Evolutionary conservation across 495 filamentous ascomycete genomes (phyloP), one percentile per base, ranked within the genome.

Genomic region (Schizothecium vesticola): DNA sequence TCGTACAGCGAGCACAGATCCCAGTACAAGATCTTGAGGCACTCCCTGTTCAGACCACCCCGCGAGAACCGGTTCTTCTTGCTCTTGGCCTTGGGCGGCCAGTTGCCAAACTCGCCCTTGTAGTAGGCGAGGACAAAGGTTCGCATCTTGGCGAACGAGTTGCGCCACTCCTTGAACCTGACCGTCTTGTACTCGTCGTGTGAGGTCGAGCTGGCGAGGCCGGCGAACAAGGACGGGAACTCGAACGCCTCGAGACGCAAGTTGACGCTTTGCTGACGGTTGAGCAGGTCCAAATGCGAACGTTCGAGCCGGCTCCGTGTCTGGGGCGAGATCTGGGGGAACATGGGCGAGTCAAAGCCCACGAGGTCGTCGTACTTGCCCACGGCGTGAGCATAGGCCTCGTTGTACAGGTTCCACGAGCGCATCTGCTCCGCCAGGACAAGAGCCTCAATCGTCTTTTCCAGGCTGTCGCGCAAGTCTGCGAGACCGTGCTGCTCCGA

Each of bases 21-120:
- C 43, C 87, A 84, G 78, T 97, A 98, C 13, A 99, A 77, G 67
- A 92, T 89, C 72, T 86, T 87, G 29, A 98, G 80, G 19, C 96
- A 89, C 62, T 91, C 80, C 5, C 95, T 86, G 75, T 97, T 98
- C 55, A 99, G 83, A 5, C 95, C 95, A 59, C 84, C 85, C 70
- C 92, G 92, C 21, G 91, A 90, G 59, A 96, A 95, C 12, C 89
- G 85, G 73, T 97, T 97, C 83, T 97, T 97, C 83, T 97, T 97
- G 55, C 88, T 93, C 62, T 83, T 87, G 0, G 92, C 93, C 76
- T 94, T 95, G 43, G 96, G 95, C 22, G 96, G 94, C 95, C 95
- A 99, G 63, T 90, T 89, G 55, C 96, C 96, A 74, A 96, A 96
- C 62, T 87, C 85, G 60, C 87, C 79, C 73, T 93, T 93, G 78